Evolutionary conservation across 371 early-diverging fungal genomes (phyloP), one percentile per base, ranked within the genome.

Genomic region (Mortierella sp.): DNA sequence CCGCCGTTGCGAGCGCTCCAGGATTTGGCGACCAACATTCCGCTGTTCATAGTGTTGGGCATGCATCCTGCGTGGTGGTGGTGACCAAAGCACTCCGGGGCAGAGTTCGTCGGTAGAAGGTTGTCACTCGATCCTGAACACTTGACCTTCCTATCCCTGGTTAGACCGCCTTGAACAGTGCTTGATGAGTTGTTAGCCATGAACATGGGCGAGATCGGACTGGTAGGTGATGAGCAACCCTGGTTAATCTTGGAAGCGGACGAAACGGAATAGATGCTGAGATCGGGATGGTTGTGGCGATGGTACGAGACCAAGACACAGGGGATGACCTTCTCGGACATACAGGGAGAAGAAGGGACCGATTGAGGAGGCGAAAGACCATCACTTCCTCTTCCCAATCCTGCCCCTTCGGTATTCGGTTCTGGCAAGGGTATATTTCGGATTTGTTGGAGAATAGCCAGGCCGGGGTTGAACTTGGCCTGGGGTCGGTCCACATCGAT

Each of bases 281-380:
- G 43, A 7, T 50, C 45, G 14, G 43, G 44, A 16, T 52, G 58
- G 48, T 37, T 53, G 40, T 61, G 64, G 29, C 76, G 76, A 58
- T 76, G 76, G 37, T 71, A 76, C 16, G 76, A 76, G n/a, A 76
- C 71, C 29, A 76, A n/a, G 34, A 76, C 76, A 61, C 76, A 76
- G 1, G 76, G 76, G 7, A 76, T 52, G 26, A 71, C 67, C 26
- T 74, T 50, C 37, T 24, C 19, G 19, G 58, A 29, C 31, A 31
- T n/a, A n/a, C n/a, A 31, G 1, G 24, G 14, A 7, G n/a, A 8
- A 9, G 45, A 16, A 34, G 68, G 0, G 19, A 19, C 31, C 24
- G 55, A n/a, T 19, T 4, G 19, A 48, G 50, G 34, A 31, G 50
- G 48, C 22, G 52, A 22, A 26, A 45, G 24, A 24, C 65, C 52